Percentiles rank a stretch among this genome's conserved stretches.
Evolutionary conservation across 2,329 filamentous ascomycete genomes (phyloP).

Genomic region (Didymella exigua): DNA sequence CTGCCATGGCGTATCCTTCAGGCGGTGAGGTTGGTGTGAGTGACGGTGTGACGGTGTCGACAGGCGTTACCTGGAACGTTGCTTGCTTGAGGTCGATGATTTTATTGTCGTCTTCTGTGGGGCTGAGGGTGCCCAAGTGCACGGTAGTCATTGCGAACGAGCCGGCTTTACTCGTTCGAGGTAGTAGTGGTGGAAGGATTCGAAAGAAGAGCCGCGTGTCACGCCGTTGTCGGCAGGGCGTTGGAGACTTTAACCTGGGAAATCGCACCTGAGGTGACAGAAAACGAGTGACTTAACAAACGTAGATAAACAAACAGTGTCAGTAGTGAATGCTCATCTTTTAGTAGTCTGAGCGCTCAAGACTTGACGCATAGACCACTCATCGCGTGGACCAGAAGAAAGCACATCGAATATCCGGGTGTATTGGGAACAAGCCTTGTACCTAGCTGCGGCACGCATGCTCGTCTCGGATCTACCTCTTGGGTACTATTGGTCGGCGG

Average conservation of each 20-base stretch:
- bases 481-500: conserved; percentile 39
- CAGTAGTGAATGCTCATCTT: conserved; percentile 47
- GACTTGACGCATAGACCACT: conserved; percentile 38
- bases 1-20: conserved; percentile 38
- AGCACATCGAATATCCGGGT: conserved; percentile 44
- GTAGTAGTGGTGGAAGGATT: conserved; percentile 25
- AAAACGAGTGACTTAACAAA: conserved; percentile 21
- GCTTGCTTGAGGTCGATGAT: conserved; percentile 43
- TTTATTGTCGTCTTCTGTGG: conserved; percentile 31
- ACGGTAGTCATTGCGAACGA: conserved; percentile 41
- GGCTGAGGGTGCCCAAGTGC: conserved; percentile 37
- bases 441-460: conserved; percentile 43
- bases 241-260: background rate
- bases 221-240: conserved; percentile 26
- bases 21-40: conserved; percentile 36
- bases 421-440: conserved; percentile 46
- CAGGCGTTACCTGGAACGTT: conserved; percentile 37
- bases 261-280: conserved; percentile 14
- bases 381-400: conserved; percentile 31
- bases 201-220: conserved; percentile 36
- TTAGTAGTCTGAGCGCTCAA: conserved; percentile 43
- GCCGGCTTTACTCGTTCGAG: conserved; percentile 23
- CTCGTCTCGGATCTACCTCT: conserved; percentile 35
- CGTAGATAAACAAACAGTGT: conserved; percentile 24
- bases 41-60: conserved; percentile 32